phyloP scores from a whole-genome alignment of 352 stramenopile species.

The Phytopythium chamaehyphon region DNA sequence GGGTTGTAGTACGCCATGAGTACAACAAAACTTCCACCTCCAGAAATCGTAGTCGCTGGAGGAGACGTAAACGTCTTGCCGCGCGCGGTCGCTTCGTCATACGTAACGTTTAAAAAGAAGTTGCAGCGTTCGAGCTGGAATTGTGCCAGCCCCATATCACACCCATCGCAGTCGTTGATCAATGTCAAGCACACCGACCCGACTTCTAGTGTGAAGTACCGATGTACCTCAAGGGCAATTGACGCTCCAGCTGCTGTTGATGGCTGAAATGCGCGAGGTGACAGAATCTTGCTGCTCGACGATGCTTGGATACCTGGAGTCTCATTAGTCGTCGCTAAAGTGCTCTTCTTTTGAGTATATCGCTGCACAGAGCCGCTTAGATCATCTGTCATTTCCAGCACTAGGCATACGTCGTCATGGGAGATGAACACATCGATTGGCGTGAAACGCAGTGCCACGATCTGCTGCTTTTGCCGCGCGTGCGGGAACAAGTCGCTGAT shows the following conservation, averaged over 20 bases:
- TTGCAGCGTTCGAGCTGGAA: constrained; percentile 67
- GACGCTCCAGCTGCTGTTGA: constrained; percentile 3
- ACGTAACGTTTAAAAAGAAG: constrained; percentile 72
- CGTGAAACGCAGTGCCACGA: constrained; percentile 65
- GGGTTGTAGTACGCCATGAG: constrained; percentile 81
- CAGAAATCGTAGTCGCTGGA: constrained; percentile 54
- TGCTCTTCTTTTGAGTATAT: constrained; percentile 1
- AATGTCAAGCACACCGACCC: constrained; percentile 62
- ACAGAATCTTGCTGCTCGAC: constrained; percentile 1
- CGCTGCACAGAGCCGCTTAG: constrained; percentile 18
- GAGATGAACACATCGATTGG: constrained; percentile 78
- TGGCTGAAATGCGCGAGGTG: constrained; percentile 4
- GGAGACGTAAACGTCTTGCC: constrained; percentile 18
- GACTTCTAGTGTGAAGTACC: constrained; percentile 75
- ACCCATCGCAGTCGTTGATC: constrained; percentile 85
- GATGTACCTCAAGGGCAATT: constrained; percentile 49
- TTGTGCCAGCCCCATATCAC: constrained; percentile 82
- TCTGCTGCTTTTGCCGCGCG: constrained; percentile 65
- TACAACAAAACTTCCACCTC: constrained; percentile 55
- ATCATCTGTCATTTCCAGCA: constrained; percentile 39
- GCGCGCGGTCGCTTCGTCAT: constrained; percentile 13
- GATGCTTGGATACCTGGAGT: not conserved
- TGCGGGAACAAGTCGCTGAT: constrained; percentile 66
- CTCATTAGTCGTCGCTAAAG: not conserved
- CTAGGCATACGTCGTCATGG: constrained; percentile 70